Evolutionary conservation across 1,284 basidiomycete genomes (phyloP).

Genomic region (Puccinia brachypodii): DNA sequence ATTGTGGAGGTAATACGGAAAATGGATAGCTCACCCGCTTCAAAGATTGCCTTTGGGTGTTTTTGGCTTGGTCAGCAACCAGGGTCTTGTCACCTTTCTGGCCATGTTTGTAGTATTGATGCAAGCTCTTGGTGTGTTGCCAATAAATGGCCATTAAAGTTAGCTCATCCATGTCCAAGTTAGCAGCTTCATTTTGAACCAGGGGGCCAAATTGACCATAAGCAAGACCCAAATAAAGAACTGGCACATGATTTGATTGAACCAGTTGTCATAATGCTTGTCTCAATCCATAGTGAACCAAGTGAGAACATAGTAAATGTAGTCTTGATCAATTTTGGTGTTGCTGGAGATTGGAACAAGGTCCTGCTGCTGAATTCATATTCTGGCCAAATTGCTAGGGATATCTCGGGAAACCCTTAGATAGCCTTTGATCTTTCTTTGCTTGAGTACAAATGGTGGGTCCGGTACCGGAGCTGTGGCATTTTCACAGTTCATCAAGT

Average conservation of each 20-base stretch:
- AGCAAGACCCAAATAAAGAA: constrained; percentile 5
- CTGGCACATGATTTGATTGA: constrained; percentile 42
- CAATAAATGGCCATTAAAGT: constrained; percentile 7
- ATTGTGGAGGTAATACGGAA: neutral
- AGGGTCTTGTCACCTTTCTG: no score
- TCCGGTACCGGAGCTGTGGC: constrained; percentile 2
- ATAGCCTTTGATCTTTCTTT: constrained; percentile 2
- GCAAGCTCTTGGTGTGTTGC: constrained; percentile 17
- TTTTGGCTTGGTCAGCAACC: no score
- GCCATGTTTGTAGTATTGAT: no score
- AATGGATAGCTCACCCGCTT: neutral
- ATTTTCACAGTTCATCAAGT: constrained; percentile 22
- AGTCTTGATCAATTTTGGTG: constrained; percentile 36
- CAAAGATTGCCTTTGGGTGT: neutral
- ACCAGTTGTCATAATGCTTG: neutral
- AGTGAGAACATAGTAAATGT: constrained; percentile 8
- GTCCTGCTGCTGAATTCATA: neutral
- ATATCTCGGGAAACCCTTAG: neutral
- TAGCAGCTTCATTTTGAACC: constrained; percentile 8
- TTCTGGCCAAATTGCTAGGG: constrained; percentile 1
- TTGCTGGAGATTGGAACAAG: neutral
- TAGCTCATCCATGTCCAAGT: constrained; percentile 16
- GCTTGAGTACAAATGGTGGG: neutral
- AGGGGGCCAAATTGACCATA: neutral
- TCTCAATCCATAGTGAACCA: constrained; percentile 29